Base-by-base conservation (phyloP, 108 stramenopile species). In the Nannochloropsis oceanica region DNA sequence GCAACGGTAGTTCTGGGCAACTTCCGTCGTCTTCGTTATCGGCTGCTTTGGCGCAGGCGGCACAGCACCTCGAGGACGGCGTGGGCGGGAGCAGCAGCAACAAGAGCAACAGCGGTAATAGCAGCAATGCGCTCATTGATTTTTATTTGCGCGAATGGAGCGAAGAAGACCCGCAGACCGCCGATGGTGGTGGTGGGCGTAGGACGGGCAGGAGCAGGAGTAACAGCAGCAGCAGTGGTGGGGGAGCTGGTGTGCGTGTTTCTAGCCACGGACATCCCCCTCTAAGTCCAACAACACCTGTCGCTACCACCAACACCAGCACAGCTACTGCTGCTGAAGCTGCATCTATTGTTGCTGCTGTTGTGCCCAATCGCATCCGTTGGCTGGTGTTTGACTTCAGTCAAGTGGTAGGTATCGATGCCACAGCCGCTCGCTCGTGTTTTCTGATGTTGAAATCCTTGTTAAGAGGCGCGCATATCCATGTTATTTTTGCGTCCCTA, bases 391-490 rank as follows among this genome's bases (percentile, higher is more conserved):
- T 27, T 26, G 26, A 26, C 80, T 26, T 26, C 13, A 81, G 80
- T 26, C 26, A 81, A 26, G 80, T 26, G 25, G 80, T 84, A 3
- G 92, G 92, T 24, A 59, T 92, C 18, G 92, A 92, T 24, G 91
- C 92, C 13, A 92, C 92, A 8, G 90, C 92, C 44, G 92, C 90
- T 9, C 90, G 92, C 43, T 79, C 87, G 25, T 92, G 92, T 90
- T 92, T 92, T 84, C 79, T 91, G 26, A 91, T 88, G 81, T 81
- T 92, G 13, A 84, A 86, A 81, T 79, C 87, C n/a, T 13, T 85
- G 24, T 85, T 92, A 43, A 44, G 27, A 25, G 81, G 43, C 13
- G 80, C 83, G 25, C 84, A 79, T 9, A 85, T 88, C 14, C 43
- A 44, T n/a, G 80, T 92, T 43, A 84, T 92, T 8, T 90, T 92